phyloP scores from a whole-genome alignment of 306 rosid species.

The Mimosa pudica region DNA sequence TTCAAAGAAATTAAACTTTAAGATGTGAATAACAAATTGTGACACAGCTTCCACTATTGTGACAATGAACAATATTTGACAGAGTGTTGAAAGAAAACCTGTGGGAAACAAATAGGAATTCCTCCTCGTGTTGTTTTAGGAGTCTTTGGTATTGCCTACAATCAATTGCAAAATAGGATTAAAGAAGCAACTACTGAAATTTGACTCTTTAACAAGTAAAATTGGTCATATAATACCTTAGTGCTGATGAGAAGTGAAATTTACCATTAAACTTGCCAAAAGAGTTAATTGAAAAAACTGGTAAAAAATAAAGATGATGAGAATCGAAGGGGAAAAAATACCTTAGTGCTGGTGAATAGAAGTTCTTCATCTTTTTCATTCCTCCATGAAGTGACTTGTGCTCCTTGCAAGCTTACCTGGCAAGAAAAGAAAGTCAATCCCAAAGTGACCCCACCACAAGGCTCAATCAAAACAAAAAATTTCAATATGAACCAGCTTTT shows the following conservation, averaged over 20 bases:
- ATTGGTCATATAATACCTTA: too few relatives aligned
- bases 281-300: too few relatives aligned
- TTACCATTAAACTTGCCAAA: too few relatives aligned
- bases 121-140: conserved; percentile 89
- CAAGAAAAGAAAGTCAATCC: conserved; percentile 26
- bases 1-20: conserved; percentile 38
- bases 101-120: conserved; percentile 88
- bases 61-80: conserved; percentile 5
- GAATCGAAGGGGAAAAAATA: conserved; percentile 20
- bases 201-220: conserved; percentile 22
- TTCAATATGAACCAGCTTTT: neutral
- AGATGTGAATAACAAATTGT: conserved; percentile 28
- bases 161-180: conserved; percentile 29
- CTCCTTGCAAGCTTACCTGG: conserved; percentile 92
- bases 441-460: neutral
- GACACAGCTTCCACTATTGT: neutral
- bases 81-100: conserved; percentile 53
- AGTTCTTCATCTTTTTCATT: conserved; percentile 89
- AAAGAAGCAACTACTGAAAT: conserved; percentile 12
- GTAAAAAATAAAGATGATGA: conserved; percentile 17
- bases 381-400: conserved; percentile 90
- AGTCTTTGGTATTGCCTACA: conserved; percentile 67
- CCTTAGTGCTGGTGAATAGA: conserved; percentile 93
- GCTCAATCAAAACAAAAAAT: conserved; percentile 12
- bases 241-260: too few relatives aligned